These are phyloP conservation scores for Zasmidium citrigriseum DNA, from an alignment of 2,329 filamentous ascomycete genomes.

Conservation along the genomic window DNA sequence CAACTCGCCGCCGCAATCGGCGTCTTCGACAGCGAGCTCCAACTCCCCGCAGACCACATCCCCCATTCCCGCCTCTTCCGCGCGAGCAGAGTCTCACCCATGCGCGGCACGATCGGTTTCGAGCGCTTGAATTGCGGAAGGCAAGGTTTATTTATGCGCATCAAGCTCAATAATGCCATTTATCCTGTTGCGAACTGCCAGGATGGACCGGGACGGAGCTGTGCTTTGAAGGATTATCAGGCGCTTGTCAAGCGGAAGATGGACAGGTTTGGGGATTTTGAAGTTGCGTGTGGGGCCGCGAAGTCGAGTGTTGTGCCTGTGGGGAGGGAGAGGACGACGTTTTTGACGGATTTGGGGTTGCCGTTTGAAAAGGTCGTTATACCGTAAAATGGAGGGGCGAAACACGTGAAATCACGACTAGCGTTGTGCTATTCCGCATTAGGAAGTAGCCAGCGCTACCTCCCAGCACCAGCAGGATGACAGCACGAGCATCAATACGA, in stretches of 20 bases:
- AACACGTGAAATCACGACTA: no score
- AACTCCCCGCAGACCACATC: constrained; percentile 51
- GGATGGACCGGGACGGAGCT: constrained; percentile 49
- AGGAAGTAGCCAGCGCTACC: no score
- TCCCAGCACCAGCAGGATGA: no score
- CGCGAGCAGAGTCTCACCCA: constrained; percentile 59
- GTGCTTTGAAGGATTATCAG: constrained; percentile 43
- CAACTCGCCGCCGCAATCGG: constrained; percentile 62
- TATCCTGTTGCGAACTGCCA: constrained; percentile 59
- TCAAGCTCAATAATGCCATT: constrained; percentile 64
- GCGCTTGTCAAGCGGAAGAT: constrained; percentile 17
- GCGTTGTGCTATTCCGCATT: no score
- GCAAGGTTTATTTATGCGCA: constrained; percentile 54
- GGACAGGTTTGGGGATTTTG: constrained; percentile 17
- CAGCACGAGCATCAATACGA: no score
- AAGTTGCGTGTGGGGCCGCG: constrained; percentile 15
- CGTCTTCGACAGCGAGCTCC: constrained; percentile 59
- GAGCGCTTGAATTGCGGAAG: constrained; percentile 59
- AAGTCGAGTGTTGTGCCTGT: constrained; percentile 16
- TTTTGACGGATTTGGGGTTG: constrained; percentile 17
- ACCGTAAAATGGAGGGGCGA: no score
- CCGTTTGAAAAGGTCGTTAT: constrained; percentile 7
- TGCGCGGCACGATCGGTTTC: constrained; percentile 67
- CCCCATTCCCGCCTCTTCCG: constrained; percentile 49
- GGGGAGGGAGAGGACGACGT: constrained; percentile 16